Percentiles rank a stretch among this genome's conserved stretches.
Conservation (phyloP, 2,329 filamentous ascomycete genomes). For the Pseudogymnoascus sp. region DNA sequence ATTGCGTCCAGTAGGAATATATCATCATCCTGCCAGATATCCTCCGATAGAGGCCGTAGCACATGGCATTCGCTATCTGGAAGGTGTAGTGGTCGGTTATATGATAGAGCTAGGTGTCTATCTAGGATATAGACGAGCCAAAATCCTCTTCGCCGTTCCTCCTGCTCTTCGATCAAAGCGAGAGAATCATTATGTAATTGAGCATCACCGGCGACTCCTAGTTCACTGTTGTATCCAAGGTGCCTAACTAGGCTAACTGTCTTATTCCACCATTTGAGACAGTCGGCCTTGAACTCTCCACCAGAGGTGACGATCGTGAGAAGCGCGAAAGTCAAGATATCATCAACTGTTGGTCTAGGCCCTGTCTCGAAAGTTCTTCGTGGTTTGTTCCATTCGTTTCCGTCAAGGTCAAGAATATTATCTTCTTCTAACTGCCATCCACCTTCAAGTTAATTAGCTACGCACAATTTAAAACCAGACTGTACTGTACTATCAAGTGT, state of each 20-base stretch:
- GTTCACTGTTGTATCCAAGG: neutral
- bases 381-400: neutral
- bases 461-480: neutral
- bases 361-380: neutral
- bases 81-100: conserved; percentile 29
- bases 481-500: neutral
- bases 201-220: neutral
- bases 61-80: conserved; percentile 39
- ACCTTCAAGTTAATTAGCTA: neutral
- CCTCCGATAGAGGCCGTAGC: conserved; percentile 17
- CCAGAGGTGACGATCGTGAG: conserved; percentile 39
- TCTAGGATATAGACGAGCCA: conserved; percentile 10
- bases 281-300: conserved; percentile 40
- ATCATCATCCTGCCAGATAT: conserved; percentile 8
- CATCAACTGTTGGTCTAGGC: conserved; percentile 23
- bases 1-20: neutral
- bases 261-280: conserved; percentile 40
- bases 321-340: conserved; percentile 37
- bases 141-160: conserved; percentile 10
- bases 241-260: conserved; percentile 17
- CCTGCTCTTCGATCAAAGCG: neutral
- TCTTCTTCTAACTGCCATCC: neutral
- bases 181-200: neutral
- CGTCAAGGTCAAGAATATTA: neutral
- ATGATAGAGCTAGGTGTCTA: conserved; percentile 11